Conservation (phyloP, 169 alveolate species). For the Plasmodium gallinaceum region DNA sequence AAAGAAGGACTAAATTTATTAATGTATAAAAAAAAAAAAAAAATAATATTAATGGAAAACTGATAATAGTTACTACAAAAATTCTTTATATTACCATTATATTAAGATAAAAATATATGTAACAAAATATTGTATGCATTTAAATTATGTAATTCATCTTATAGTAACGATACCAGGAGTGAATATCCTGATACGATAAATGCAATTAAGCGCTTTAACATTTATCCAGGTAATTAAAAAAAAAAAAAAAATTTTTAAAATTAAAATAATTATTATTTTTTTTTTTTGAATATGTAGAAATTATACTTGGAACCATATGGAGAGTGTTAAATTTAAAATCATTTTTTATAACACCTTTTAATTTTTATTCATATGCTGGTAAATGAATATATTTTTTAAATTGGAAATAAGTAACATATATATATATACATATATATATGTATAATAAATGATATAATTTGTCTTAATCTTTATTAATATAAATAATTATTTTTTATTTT, state of each 20-base stretch:
- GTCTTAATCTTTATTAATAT: neutral
- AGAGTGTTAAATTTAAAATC: slow-evolving; percentile 20
- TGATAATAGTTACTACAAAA: too few relatives aligned
- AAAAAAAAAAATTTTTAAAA: neutral
- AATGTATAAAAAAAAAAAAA: slow-evolving; percentile 13
- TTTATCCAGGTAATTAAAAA: slow-evolving; percentile 49
- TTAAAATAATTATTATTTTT: neutral
- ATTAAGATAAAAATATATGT: neutral
- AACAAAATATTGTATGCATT: neutral
- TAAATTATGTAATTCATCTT: neutral
- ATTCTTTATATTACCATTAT: too few relatives aligned
- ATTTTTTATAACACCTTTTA: slow-evolving; percentile 34
- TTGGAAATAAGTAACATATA: too few relatives aligned
- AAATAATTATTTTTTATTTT: slow-evolving; percentile 13
- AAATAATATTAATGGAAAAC: too few relatives aligned
- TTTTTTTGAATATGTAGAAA: slow-evolving; percentile 22
- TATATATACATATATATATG: neutral
- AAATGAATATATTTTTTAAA: neutral
- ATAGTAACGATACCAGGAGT: slow-evolving; percentile 54
- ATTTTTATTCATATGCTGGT: slow-evolving; percentile 65
- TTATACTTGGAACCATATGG: slow-evolving; percentile 53
- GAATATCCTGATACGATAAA: slow-evolving; percentile 69
- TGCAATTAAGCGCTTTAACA: slow-evolving; percentile 57
- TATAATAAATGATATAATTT: neutral
- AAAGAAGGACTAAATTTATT: slow-evolving; percentile 38